Evolutionary conservation across 2,329 filamentous ascomycete genomes (phyloP).

Genomic region (Alternaria panax): DNA sequence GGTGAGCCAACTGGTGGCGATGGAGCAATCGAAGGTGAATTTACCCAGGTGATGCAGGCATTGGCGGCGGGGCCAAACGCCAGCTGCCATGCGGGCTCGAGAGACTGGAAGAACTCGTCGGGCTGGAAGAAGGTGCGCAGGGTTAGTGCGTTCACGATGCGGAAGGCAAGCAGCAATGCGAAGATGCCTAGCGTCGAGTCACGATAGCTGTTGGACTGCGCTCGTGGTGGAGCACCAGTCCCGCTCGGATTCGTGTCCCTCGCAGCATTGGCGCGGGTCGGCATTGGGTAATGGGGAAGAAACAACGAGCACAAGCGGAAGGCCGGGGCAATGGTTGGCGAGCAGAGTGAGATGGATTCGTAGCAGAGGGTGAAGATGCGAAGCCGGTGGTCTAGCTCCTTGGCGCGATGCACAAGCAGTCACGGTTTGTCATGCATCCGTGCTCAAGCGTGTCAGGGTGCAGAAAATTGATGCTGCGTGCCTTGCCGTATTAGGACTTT

Average conservation of each 20-base stretch:
- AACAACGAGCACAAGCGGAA: slow-evolving; percentile 31
- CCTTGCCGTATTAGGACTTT: slow-evolving; percentile 44
- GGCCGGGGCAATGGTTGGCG: slow-evolving; percentile 30
- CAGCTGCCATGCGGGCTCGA: slow-evolving; percentile 92
- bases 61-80: slow-evolving; percentile 79
- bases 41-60: slow-evolving; percentile 96
- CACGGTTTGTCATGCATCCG: slow-evolving; percentile 32
- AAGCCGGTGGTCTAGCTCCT: slow-evolving; percentile 23
- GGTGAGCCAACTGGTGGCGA: slow-evolving; percentile 36
- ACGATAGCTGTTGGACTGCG: slow-evolving; percentile 39
- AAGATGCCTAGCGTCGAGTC: slow-evolving; percentile 40
- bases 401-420: slow-evolving; percentile 29
- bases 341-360: slow-evolving; percentile 25
- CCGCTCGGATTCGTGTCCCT: slow-evolving; percentile 39
- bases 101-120: slow-evolving; percentile 94
- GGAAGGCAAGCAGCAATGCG: slow-evolving; percentile 66
- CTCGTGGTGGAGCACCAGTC: slow-evolving; percentile 31
- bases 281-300: slow-evolving; percentile 40
- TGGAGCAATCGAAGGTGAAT: slow-evolving; percentile 32
- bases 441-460: slow-evolving; percentile 25
- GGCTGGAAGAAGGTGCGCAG: slow-evolving; percentile 95
- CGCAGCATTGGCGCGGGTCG: slow-evolving; percentile 36
- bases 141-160: slow-evolving; percentile 79
- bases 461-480: slow-evolving; percentile 35
- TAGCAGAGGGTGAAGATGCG: slow-evolving; percentile 32